Base-by-base conservation (phyloP, 2,329 filamentous ascomycete species). In the Raffaelea deltoideospora region DNA sequence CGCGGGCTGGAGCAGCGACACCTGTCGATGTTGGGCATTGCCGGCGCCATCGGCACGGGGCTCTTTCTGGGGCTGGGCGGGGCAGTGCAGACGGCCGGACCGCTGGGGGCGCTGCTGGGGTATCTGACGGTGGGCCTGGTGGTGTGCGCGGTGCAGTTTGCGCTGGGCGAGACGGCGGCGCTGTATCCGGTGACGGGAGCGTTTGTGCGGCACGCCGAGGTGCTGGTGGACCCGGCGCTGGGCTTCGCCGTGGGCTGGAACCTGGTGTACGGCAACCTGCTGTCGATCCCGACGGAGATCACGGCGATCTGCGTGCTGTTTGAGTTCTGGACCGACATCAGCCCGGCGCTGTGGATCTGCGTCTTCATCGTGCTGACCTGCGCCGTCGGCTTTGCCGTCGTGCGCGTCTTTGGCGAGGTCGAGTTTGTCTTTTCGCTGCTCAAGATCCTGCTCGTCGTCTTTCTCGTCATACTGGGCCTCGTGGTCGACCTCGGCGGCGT, bases 171-270 rank as follows among this genome's bases (percentile, higher is more conserved):
- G 58, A 79, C 90, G 67, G 77, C 81, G 10, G 77, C 81, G 10
- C 84, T 76, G 47, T 75, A 87, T 21, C 84, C 84, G 6, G 74
- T 87, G 26, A 64, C 78, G 17, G 83, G 80, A 40, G 77, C 79
- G 29, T 84, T 88, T 48, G 67, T 85, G 44, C 53, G 64, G 11
- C 68, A 66, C 31, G 63, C 64, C 5, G 76, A 82, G 49, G 75
- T 72, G 10, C 76, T 58, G 34, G 57, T 64, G 31, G 61, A 65
- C 40, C 58, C 60, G 35, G 59, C 61, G 4, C 50, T 61, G 9
- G 63, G 59, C 23, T 69, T 66, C 36, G 60, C 64, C 2, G 47
- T 69, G 10, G 60, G 63, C 13, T 68, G 62, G 63, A 65, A 65
- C 30, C 66, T 67, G 40, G 67, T 60, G 56, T 65, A 64, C 41